Evolutionary conservation across 2,329 filamentous ascomycete genomes (phyloP), one percentile per base, ranked within the genome.

Genomic region (Cladophialophora yegresii): DNA sequence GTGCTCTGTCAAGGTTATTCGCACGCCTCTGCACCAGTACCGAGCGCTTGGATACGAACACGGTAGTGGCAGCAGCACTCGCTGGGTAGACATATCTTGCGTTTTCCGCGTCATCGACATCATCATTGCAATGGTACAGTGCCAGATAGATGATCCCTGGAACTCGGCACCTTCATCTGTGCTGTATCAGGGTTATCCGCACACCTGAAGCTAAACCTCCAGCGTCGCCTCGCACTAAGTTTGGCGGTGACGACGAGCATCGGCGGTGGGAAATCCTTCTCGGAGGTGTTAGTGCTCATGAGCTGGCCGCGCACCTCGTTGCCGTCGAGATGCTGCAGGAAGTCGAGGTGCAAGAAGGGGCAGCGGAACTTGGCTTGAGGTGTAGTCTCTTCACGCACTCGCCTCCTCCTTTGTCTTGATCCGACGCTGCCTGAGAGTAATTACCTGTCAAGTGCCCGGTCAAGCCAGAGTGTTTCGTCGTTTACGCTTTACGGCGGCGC

Each of bases 291-390:
- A 8, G 69, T 62, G 74, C 72, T 72, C 80, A 70, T 54, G 28
- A 70, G 23, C 64, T 74, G 73, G 59, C 83, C 83, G 67, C 79
- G 79, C 68, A 81, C 78, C 73, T 84, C 81, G 68, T 85, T 80
- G 57, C 84, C 83, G 47, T 77, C 77, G 4, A 85, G 75, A 71
- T 85, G 80, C 73, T 82, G 78, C 51, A 85, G 77, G 75, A 84
- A 85, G 74, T 85, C 84, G 64, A 85, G 80, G 73, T 85, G 83
- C 76, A 86, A 86, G 77, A 81, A 85, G 53, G 80, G 79, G 62
- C 83, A 81, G 58, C 83, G 80, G 75, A 84, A 85, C 73, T 85
- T n/a, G n/a, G n/a, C n/a, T n/a, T n/a, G n/a, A n/a, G n/a, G n/a
- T n/a, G n/a, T n/a, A n/a, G n/a, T n/a, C n/a, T n/a, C n/a, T n/a